phyloP scores from a whole-genome alignment of 345 rosid species.

The Odontarrhena argentea region DNA sequence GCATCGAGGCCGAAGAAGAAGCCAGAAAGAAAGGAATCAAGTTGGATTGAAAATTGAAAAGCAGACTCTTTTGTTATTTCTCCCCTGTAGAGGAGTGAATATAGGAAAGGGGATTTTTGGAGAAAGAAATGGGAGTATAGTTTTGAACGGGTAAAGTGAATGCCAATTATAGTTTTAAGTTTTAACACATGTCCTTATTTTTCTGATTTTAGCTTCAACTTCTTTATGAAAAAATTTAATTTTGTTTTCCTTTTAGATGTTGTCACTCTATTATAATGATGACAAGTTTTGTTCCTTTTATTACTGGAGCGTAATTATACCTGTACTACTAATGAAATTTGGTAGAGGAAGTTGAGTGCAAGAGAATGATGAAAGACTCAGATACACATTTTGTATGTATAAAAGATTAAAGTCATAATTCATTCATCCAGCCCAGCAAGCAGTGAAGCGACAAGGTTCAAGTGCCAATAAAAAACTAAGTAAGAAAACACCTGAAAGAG shows the following conservation, averaged over 20 bases:
- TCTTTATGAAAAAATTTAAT: no score
- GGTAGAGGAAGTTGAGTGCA: no score
- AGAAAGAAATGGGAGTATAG: background rate
- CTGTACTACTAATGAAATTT: no score
- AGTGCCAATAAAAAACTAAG: background rate
- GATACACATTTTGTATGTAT: no score
- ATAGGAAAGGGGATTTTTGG: conserved; percentile 5
- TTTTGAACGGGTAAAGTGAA: background rate
- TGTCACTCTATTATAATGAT: no score
- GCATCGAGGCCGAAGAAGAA: conserved; percentile 46
- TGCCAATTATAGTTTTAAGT: background rate
- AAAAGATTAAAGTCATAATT: no score
- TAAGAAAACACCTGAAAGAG: background rate
- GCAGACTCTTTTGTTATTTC: background rate
- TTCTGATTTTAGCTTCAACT: background rate
- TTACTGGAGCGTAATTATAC: no score
- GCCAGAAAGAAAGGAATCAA: conserved; percentile 66
- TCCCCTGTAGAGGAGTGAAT: conserved; percentile 13
- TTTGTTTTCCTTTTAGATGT: background rate
- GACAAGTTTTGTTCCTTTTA: no score
- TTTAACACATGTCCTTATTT: background rate
- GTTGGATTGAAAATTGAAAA: conserved; percentile 32
- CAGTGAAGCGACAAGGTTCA: background rate
- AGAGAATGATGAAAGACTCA: no score
- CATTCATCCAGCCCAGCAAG: no score